Base-by-base conservation (phyloP, 495 filamentous ascomycete genomes). In the Penicillium lagena region DNA sequence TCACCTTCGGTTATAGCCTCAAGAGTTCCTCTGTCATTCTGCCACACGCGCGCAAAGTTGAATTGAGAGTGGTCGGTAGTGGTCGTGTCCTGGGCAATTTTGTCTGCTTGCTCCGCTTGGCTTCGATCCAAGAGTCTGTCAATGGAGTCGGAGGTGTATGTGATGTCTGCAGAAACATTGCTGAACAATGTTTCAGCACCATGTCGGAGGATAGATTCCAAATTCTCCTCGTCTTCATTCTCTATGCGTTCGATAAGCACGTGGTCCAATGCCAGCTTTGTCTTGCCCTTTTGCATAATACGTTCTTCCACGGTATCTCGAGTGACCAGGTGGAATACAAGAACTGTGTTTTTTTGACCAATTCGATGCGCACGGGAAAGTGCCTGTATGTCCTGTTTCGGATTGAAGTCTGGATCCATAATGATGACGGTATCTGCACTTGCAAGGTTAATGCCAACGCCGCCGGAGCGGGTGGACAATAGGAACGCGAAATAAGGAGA, bases 341-440 rank as follows among this genome's bases (percentile, higher is more conserved):
- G 72, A 5, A 99, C 93, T 49, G 93, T 95, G 52, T 95, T 91
- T 56, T 87, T 85, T 60, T 99, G 93, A 0, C 93, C 93, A 43
- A 99, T 96, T 29, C 93, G 81, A 62, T 99, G 93, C 15, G 91
- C 94, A 47, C 93, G 83, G 7, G 89, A 95, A 6, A 97, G 67
- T 0, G 93, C 93, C 63, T 99, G 93, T 49, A 97, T 88, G 56
- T 99, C 93, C 60, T 97, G 93, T 54, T 97, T 93, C 0, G 93
- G 93, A 51, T 99, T 99, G 70, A 95, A 97, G 55, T 99, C 93
- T 0, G 93, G 94, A 56, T 99, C 93, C 51, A 96, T 82, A 39
- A 99, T 96, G 42, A 99, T 96, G 49, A 99, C 93, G 1, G 94
- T 99, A 55, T 99, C 93, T 3, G 93, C 93, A 28, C 89, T 95